Base-by-base conservation (phyloP, 2,329 filamentous ascomycete species). In the Anthostomella pinea region DNA sequence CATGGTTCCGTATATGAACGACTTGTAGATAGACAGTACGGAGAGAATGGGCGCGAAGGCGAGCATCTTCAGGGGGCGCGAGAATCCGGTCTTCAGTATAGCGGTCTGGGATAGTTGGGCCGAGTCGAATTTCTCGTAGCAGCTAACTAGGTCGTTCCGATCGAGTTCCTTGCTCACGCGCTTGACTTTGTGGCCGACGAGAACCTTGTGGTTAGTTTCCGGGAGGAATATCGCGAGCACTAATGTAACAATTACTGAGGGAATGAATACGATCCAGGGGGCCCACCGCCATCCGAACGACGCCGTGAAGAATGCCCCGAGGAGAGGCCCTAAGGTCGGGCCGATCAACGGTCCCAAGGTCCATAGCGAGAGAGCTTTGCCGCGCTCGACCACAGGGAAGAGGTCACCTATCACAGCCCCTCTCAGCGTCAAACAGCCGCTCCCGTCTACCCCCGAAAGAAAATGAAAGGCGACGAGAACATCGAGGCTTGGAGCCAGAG, bases 391-490 rank as follows among this genome's bases (percentile, higher is more conserved):
- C 20, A 70, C 54, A 10, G 64, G 65, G 49, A 76, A 70, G n/a
- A 77, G 51, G 48, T 81, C 77, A 5, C 70, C 67, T 35, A 77
- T 75, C 22, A 77, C 67, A 6, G 69, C 75, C 2, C 72, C 74
- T 16, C 72, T 75, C 14, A 79, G 58, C 30, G 79, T 71, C 58
- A 78, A 60, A 25, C 68, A 70, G 2, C 69, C 73, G 2, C 69
- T 72, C 1, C 77, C 79, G 4, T 78, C 74, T 3, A 83, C 57
- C 0, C 81, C 81, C 3, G 73, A 72, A 28, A 79, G 58, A 51
- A 80, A 77, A 9, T 76, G 69, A 51, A 79, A 85, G 2, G 71
- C 67, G 19, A 83, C 72, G 29, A 85, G 68, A 24, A 72, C 60
- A 13, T 57, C 56, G 31, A 85, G 64, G 5, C 56, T 60, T 1